These are phyloP conservation scores for Aspergillus oerlinghausenensis DNA, from an alignment of 2,329 filamentous ascomycete species.

Conservation along the genomic window DNA sequence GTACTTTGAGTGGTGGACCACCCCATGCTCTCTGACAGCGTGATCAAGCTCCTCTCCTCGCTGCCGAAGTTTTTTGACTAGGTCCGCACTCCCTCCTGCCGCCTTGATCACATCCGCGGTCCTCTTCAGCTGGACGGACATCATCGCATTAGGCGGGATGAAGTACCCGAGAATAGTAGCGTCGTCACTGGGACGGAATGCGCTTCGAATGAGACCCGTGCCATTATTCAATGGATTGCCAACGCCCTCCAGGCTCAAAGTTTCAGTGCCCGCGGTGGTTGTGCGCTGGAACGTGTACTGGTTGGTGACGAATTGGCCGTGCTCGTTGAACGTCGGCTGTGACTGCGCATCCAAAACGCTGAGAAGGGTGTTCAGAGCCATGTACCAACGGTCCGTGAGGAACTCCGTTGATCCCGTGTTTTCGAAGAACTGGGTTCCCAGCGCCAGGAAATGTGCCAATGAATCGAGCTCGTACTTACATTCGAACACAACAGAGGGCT, in stretches of 20 bases:
- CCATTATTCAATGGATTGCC: conserved; percentile 87
- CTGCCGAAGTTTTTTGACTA: conserved; percentile 47
- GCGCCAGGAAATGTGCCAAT: conserved; percentile 80
- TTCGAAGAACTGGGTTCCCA: conserved; percentile 81
- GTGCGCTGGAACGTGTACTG: conserved; percentile 81
- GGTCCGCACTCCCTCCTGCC: conserved; percentile 50
- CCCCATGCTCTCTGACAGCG: conserved; percentile 79
- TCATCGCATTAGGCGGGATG: conserved; percentile 94
- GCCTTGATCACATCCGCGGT: conserved; percentile 65
- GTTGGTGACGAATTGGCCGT: conserved; percentile 63
- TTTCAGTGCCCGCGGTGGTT: conserved; percentile 84
- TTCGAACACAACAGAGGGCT: conserved; percentile 82
- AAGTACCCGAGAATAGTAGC: conserved; percentile 91
- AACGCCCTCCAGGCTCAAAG: conserved; percentile 71
- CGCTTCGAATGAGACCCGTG: conserved; percentile 82
- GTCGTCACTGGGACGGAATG: conserved; percentile 92
- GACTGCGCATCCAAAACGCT: conserved; percentile 73
- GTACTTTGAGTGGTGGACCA: conserved; percentile 50
- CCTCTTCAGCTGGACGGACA: conserved; percentile 79
- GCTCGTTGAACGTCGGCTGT: conserved; percentile 71
- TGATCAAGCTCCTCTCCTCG: conserved; percentile 64
- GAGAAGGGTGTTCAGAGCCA: conserved; percentile 70
- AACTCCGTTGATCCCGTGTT: conserved; percentile 75
- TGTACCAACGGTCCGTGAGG: conserved; percentile 71
- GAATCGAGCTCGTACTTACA: conserved; percentile 99